Percentiles rank a stretch among this genome's conserved stretches.
Conservation (phyloP, 257 asterid genomes). For the Thymus mandschuricus region DNA sequence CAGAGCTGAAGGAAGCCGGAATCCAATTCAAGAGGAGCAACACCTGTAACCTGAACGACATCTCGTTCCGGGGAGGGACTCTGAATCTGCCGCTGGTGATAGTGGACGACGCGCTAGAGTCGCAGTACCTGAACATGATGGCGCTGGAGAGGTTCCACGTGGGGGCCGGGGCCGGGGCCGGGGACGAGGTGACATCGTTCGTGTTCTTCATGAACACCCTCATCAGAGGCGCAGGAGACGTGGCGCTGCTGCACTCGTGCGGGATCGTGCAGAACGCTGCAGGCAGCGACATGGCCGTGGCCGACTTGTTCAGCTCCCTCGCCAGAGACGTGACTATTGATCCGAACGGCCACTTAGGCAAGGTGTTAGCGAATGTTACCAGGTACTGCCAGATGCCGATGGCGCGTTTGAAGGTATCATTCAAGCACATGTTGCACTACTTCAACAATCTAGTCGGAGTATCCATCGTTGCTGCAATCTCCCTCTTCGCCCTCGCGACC, state of each 20-base stretch:
- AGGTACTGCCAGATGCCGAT: constrained; percentile 33
- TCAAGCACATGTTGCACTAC: constrained; percentile 33
- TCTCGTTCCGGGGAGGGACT: constrained; percentile 28
- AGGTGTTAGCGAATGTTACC: constrained; percentile 24
- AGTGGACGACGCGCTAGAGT: constrained; percentile 18
- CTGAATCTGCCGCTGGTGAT: constrained; percentile 35
- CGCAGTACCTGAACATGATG: constrained; percentile 36
- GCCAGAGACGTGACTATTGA: constrained; percentile 35
- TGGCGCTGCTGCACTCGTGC: constrained; percentile 35
- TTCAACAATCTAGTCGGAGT: constrained; percentile 43
- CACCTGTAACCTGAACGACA: constrained; percentile 35
- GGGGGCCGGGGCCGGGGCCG: constrained; percentile 22
- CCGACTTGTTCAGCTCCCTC: constrained; percentile 44
- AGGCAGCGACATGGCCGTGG: constrained; percentile 49
- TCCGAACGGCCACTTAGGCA: constrained; percentile 18
- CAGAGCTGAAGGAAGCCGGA: constrained; percentile 47
- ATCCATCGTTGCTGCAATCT: constrained; percentile 48
- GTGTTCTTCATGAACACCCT: constrained; percentile 42
- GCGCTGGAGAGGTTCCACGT: constrained; percentile 49
- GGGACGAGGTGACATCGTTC: constrained; percentile 48
- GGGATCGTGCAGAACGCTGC: constrained; percentile 41
- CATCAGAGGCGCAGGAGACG: constrained; percentile 40
- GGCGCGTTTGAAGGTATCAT: constrained; percentile 37
- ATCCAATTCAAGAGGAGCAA: constrained; percentile 31
- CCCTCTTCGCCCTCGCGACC: constrained; percentile 48